Conservation (phyloP, 805 yeast genomes). For the Candida wancherniae region DNA sequence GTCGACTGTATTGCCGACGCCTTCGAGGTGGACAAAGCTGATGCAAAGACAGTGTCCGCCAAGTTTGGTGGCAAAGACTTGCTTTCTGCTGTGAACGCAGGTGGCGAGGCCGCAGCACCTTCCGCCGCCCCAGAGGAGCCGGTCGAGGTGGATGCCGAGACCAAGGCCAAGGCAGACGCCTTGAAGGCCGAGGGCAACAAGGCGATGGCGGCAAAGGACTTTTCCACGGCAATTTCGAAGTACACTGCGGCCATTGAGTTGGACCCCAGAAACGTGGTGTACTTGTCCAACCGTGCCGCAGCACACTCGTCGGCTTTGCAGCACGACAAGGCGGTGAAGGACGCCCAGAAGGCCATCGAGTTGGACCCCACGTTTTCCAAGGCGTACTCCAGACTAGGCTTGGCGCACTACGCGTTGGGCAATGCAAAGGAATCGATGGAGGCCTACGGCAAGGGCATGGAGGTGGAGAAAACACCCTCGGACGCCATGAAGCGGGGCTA, state of each 20-base stretch:
- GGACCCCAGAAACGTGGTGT: constrained; percentile 72
- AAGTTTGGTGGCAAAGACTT: constrained; percentile 48
- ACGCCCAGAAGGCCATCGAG: constrained; percentile 77
- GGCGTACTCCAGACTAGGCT: constrained; percentile 92
- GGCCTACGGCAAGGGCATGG: constrained; percentile 85
- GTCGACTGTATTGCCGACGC: constrained; percentile 89
- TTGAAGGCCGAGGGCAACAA: constrained; percentile 85
- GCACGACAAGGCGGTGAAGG: constrained; percentile 73
- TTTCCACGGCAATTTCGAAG: constrained; percentile 62
- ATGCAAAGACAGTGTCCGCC: constrained; percentile 25
- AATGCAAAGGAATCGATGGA: constrained; percentile 84
- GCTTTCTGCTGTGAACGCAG: constrained; percentile 36
- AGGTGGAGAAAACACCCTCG: constrained; percentile 82
- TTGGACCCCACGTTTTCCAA: constrained; percentile 79
- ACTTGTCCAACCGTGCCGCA: constrained; percentile 92
- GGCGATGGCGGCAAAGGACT: constrained; percentile 76
- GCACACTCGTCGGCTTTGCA: constrained; percentile 78
- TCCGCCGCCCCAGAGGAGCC: constrained; percentile 25
- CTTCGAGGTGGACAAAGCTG: constrained; percentile 56
- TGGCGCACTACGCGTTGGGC: constrained; percentile 93
- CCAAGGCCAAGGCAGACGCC: constrained; percentile 71
- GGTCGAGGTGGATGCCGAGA: constrained; percentile 45
- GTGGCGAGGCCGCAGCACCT: constrained; percentile 18
- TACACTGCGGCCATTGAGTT: constrained; percentile 77
- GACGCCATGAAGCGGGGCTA: constrained; percentile 91